Base-by-base conservation (phyloP, 768 basidiomycete species). In the Mycena capillaripes region DNA sequence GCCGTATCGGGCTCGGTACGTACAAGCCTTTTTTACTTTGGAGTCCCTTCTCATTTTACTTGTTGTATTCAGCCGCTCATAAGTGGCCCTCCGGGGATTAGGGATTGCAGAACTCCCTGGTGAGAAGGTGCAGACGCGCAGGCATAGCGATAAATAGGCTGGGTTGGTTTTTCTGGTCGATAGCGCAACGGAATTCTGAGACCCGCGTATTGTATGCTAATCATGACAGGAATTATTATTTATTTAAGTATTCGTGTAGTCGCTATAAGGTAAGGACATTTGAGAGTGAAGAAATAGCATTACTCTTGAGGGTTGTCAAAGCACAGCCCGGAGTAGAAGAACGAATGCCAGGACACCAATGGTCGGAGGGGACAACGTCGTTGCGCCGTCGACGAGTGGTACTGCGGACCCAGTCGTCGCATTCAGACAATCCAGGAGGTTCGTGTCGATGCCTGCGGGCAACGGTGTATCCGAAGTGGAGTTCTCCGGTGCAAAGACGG, bases 381-480 rank as follows among this genome's bases (percentile, higher is more conserved):
- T 32, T 12, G n/a, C 46, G 46, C 61, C 56, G 36, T 66, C 58
- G 4, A 74, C 48, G 9, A 71, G 69, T 19, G 73, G 73, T 3
- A 71, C 69, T 8, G 65, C 61, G 3, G 17, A 12, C 38, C 83
- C 88, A 56, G 90, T 89, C 17, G 90, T 91, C 27, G 78, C 71
- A 72, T 91, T 91, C 68, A 91, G 67, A 70, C 90, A 91, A n/a
- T 78, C 70, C 17, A 90, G 73, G 16, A 89, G 78, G 0, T 78
- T 79, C 25, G 32, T 75, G 72, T 90, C 86, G 25, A 88, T 79
- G 38, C 79, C 80, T 0, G 78, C 72, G 1, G 86, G 90, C 10
- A 90, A 79, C 11, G 84, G 81, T 0, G 84, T 77, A 56, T 84
- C 81, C 0, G 84, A 69, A 0, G 79, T 74, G 3, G 65, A 72